phyloP scores from a whole-genome alignment of 768 basidiomycete genomes.

The Sarcomyxa edulis region DNA sequence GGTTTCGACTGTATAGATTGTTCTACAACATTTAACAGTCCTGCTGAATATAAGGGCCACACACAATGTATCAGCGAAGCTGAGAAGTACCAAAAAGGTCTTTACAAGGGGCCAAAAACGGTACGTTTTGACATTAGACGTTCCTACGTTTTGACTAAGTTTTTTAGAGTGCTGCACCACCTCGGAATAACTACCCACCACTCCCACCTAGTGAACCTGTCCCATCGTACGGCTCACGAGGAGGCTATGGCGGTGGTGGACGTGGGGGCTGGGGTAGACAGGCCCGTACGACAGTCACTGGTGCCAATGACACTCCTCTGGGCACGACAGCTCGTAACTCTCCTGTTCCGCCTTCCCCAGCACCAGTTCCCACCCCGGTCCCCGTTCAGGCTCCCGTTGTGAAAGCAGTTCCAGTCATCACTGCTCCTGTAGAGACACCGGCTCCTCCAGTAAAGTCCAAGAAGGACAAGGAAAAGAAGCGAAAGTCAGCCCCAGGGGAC shows the following conservation, averaged over 20 bases:
- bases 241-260: conserved; percentile 27
- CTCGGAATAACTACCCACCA: conserved; percentile 19
- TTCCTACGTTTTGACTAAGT: neutral
- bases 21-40: conserved; percentile 73
- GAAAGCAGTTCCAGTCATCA: conserved; percentile 3
- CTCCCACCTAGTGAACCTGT: conserved; percentile 6
- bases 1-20: conserved; percentile 87
- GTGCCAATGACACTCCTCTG: conserved; percentile 69
- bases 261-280: conserved; percentile 18
- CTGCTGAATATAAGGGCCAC: conserved; percentile 75
- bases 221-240: too few relatives aligned
- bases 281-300: conserved; percentile 36
- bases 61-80: conserved; percentile 86
- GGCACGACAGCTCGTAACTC: conserved; percentile 50
- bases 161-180: neutral
- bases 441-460: conserved; percentile 15
- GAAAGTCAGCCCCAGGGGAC: conserved; percentile 17
- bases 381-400: conserved; percentile 7
- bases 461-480: conserved; percentile 33
- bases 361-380: conserved; percentile 9
- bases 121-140: conserved; percentile 16
- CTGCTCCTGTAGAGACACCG: conserved; percentile 3
- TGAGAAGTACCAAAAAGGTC: conserved; percentile 85
- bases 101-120: conserved; percentile 80
- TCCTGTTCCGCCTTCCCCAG: conserved; percentile 17